Conservation (phyloP, 2,329 filamentous ascomycete species). For the Golovinomyces cichoracearum region DNA sequence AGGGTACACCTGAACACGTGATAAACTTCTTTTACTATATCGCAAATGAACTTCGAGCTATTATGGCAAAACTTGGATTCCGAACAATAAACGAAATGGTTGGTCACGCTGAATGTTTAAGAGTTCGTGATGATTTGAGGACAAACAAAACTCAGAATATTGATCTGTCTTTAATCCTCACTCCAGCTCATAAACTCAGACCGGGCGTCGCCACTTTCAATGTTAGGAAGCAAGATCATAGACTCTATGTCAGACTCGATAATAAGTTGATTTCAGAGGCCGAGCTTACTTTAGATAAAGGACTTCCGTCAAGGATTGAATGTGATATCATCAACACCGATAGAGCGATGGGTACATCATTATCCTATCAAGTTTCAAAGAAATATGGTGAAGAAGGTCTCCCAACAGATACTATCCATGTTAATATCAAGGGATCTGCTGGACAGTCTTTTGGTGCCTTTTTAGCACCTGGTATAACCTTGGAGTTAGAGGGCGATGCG, state of each 20-base stretch:
- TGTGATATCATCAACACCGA: conserved; percentile 94
- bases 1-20: conserved; percentile 77
- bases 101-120: conserved; percentile 64
- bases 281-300: conserved; percentile 82
- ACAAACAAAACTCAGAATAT: conserved; percentile 80
- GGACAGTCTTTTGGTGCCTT: conserved; percentile 93
- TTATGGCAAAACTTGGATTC: conserved; percentile 91
- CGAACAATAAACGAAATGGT: conserved; percentile 96
- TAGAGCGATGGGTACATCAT: conserved; percentile 70
- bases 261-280: conserved; percentile 95
- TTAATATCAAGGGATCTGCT: conserved; percentile 87
- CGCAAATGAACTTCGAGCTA: conserved; percentile 80
- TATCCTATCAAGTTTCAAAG: conserved; percentile 90
- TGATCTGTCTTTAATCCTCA: conserved; percentile 74
- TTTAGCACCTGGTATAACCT: conserved; percentile 72
- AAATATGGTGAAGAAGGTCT: conserved; percentile 71
- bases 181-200: conserved; percentile 81
- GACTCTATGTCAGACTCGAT: conserved; percentile 73
- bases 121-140: conserved; percentile 65
- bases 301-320: conserved; percentile 74
- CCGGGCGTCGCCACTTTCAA: conserved; percentile 93
- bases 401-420: conserved; percentile 79
- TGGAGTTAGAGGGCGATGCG: conserved; percentile 83
- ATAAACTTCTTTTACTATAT: conserved; percentile 95
- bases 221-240: conserved; percentile 89